Percentiles rank a stretch among this genome's conserved stretches.
phyloP scores from a whole-genome alignment of 805 yeast species.

The Lipomyces oligophaga region DNA sequence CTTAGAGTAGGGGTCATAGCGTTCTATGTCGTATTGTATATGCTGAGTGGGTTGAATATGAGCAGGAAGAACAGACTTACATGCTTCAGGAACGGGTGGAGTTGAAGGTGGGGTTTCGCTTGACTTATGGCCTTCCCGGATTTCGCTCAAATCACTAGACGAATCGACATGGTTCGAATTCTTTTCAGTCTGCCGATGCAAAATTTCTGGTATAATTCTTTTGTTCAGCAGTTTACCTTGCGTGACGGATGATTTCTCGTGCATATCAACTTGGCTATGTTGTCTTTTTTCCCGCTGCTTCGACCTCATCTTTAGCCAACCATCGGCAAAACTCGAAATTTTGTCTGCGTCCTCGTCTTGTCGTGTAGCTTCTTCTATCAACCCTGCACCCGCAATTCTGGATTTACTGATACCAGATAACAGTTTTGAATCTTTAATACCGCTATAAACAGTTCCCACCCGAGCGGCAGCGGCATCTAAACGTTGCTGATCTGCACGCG shows the following conservation, averaged over 20 bases:
- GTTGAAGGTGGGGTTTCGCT: too few relatives aligned
- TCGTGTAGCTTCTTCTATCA: too few relatives aligned
- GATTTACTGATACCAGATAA: neutral
- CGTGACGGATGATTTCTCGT: too few relatives aligned
- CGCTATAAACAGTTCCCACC: conserved; percentile 7
- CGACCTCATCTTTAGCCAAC: neutral
- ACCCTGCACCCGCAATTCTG: too few relatives aligned
- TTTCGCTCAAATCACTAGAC: too few relatives aligned
- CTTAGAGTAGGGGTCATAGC: conserved; percentile 8
- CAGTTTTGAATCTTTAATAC: neutral
- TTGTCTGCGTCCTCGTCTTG: neutral
- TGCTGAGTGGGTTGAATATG: neutral
- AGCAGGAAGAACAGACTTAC: neutral
- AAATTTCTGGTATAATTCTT: too few relatives aligned
- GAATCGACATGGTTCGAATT: too few relatives aligned
- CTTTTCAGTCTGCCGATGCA: too few relatives aligned
- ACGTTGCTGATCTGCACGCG: neutral
- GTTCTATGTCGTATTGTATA: neutral
- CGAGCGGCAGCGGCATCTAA: neutral
- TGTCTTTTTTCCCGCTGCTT: neutral
- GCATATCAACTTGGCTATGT: too few relatives aligned
- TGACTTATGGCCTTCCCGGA: too few relatives aligned
- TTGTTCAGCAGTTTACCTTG: too few relatives aligned
- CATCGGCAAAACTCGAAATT: conserved; percentile 4
- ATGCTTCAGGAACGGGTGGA: too few relatives aligned